phyloP scores from a whole-genome alignment of 805 yeast species.

The Saccharomycopsis schoenii region DNA sequence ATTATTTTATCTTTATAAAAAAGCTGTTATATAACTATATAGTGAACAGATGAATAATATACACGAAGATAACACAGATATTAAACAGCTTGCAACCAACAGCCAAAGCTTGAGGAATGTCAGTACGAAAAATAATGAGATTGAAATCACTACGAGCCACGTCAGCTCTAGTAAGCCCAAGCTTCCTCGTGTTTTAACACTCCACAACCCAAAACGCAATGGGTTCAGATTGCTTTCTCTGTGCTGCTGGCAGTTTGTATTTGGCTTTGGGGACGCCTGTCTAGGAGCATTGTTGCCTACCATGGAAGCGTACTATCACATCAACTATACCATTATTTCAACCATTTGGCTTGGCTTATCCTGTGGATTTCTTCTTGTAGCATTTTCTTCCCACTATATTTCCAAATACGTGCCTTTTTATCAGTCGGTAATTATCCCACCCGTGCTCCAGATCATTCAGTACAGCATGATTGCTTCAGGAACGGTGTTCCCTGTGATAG shows the following conservation, averaged over 20 bases:
- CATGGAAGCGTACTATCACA: constrained; percentile 38
- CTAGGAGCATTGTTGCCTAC: constrained; percentile 52
- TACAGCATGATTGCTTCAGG: constrained; percentile 40
- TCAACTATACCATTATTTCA: constrained; percentile 45
- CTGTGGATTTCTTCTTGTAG: constrained; percentile 42
- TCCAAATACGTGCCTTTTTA: constrained; percentile 33
- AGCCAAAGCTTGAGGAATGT: no score
- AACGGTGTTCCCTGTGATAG: constrained; percentile 37
- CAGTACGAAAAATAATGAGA: no score
- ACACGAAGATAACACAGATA: no score
- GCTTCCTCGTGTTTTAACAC: constrained; percentile 23
- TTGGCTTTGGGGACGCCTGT: constrained; percentile 46
- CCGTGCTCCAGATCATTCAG: constrained; percentile 29
- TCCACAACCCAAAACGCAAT: constrained; percentile 35
- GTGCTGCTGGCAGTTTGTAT: constrained; percentile 31
- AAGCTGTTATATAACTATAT: no score
- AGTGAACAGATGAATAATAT: no score
- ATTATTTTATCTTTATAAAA: no score
- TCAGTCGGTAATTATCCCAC: constrained; percentile 33
- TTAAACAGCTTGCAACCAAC: no score
- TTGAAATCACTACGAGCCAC: no score
- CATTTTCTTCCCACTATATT: constrained; percentile 37
- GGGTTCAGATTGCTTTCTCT: constrained; percentile 32
- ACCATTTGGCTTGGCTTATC: constrained; percentile 51
- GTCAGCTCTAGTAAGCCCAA: no score